These are phyloP conservation scores for Xylaria sp. DNA, from an alignment of 2,329 filamentous ascomycete genomes.

Conservation along the genomic window DNA sequence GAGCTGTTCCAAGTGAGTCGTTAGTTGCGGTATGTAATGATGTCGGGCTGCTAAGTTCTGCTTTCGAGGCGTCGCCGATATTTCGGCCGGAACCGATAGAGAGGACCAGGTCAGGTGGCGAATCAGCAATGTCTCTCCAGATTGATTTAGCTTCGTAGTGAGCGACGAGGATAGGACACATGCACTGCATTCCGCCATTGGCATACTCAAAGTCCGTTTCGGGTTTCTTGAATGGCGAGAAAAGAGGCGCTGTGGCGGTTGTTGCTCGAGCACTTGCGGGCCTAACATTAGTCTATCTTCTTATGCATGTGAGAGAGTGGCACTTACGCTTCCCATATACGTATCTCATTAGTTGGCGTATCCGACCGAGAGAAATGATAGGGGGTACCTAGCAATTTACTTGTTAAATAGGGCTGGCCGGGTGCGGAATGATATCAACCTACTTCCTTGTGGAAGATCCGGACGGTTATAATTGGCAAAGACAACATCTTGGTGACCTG, in stretches of 20 bases:
- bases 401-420: conserved; percentile 11
- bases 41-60: conserved; percentile 23
- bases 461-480: conserved; percentile 50
- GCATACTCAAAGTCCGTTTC: conserved; percentile 44
- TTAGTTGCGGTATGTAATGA: conserved; percentile 40
- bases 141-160: conserved; percentile 46
- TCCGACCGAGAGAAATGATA: conserved; percentile 47
- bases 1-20: conserved; percentile 38
- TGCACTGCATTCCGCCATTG: conserved; percentile 40
- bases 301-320: neutral
- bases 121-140: conserved; percentile 43
- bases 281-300: conserved; percentile 6
- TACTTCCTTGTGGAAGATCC: conserved; percentile 43
- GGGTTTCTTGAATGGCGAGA: conserved; percentile 46
- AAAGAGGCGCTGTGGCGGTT: conserved; percentile 47
- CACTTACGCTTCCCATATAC: conserved; percentile 49
- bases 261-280: conserved; percentile 45
- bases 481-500: conserved; percentile 44
- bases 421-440: neutral
- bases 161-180: conserved; percentile 45
- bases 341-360: conserved; percentile 45
- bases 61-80: conserved; percentile 42
- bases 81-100: conserved; percentile 48
- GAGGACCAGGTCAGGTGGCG: conserved; percentile 45
- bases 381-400: conserved; percentile 37